Evolutionary conservation across 805 yeast species (phyloP).

Genomic region (Candida incommunis): DNA sequence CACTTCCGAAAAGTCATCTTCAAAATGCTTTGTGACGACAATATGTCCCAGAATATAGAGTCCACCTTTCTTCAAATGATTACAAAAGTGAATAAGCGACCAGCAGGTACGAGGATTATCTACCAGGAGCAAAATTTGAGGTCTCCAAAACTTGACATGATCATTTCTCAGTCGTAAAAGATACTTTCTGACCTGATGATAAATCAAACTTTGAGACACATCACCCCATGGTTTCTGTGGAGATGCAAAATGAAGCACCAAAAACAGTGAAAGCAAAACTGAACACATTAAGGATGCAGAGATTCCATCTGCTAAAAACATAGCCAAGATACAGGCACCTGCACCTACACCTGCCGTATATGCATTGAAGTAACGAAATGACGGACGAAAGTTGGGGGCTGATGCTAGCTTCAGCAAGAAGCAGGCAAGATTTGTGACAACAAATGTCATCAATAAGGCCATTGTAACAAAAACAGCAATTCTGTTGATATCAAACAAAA

Average conservation of each 20-base stretch:
- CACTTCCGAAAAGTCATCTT: constrained; percentile 52
- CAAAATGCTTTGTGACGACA: constrained; percentile 48
- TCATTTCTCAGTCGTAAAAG: constrained; percentile 70
- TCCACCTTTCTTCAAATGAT: constrained; percentile 91
- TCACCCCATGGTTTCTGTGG: constrained; percentile 99
- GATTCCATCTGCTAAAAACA: constrained; percentile 88
- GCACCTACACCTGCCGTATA: constrained; percentile 73
- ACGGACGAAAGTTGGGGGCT: constrained; percentile 97
- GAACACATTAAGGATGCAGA: constrained; percentile 69
- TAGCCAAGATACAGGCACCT: constrained; percentile 55
- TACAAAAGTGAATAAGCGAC: constrained; percentile 86
- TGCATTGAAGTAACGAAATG: constrained; percentile 75
- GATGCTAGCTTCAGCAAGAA: constrained; percentile 74
- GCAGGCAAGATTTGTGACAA: constrained; percentile 89
- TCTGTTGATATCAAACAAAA: constrained; percentile 82
- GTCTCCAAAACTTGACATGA: constrained; percentile 97
- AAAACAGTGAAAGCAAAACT: constrained; percentile 49
- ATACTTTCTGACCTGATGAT: constrained; percentile 93
- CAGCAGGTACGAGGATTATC: constrained; percentile 89
- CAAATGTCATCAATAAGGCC: constrained; percentile 94
- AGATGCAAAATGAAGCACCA: constrained; percentile 74
- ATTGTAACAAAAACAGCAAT: constrained; percentile 92
- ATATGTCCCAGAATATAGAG: constrained; percentile 88
- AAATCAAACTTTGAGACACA: constrained; percentile 86
- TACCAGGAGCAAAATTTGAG: constrained; percentile 76